These are phyloP conservation scores for Dentipellis sp. DNA, from an alignment of 768 basidiomycete genomes.

Conservation along the genomic window DNA sequence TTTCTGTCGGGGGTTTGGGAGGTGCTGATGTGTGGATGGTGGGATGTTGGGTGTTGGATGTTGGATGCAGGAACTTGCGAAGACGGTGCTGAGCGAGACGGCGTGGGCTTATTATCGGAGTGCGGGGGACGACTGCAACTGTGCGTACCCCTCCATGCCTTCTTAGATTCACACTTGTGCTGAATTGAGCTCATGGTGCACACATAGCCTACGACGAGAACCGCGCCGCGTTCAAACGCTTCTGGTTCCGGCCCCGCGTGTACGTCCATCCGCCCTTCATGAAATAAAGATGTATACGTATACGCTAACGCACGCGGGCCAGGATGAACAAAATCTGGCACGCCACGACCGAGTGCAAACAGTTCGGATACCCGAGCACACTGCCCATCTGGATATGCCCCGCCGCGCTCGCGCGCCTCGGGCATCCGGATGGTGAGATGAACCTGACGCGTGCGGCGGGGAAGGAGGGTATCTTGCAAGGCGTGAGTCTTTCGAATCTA, in stretches of 20 bases:
- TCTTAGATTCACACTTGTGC: background rate
- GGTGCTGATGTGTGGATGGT: background rate
- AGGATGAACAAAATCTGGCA: conserved; percentile 21
- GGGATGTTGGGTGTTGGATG: background rate
- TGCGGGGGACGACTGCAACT: conserved; percentile 20
- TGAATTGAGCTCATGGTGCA: background rate
- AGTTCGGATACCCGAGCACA: conserved; percentile 17
- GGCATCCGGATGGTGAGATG: conserved; percentile 41
- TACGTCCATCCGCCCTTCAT: conserved; percentile 1
- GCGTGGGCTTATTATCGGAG: conserved; percentile 24
- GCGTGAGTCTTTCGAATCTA: conserved; percentile 22
- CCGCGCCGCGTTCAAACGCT: conserved; percentile 17
- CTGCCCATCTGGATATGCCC: conserved; percentile 33
- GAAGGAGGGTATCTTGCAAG: conserved; percentile 33
- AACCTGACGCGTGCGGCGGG: conserved; percentile 36
- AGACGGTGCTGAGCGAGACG: conserved; percentile 17
- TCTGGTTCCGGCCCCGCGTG: conserved; percentile 90
- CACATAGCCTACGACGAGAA: conserved; percentile 17
- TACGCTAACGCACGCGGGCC: background rate
- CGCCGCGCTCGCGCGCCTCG: conserved; percentile 31
- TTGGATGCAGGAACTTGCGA: conserved; percentile 15
- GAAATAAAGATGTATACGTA: background rate
- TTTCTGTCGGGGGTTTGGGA: background rate
- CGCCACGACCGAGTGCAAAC: conserved; percentile 15
- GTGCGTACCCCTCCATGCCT: conserved; percentile 6